Evolutionary conservation across 257 asterid species (phyloP).

Genomic region (Primulina tabacum): DNA sequence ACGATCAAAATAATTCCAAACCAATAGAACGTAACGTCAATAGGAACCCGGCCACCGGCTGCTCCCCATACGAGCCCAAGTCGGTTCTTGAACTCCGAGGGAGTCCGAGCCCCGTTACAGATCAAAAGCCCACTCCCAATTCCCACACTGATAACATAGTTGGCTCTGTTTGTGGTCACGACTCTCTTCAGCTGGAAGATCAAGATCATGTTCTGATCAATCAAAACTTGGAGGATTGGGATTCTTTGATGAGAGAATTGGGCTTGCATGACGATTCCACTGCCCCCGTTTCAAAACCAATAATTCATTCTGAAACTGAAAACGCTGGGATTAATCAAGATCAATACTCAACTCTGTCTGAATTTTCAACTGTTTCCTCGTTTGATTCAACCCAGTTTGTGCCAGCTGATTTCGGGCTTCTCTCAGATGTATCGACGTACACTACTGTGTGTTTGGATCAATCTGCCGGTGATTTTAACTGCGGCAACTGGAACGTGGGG

Average conservation of each 20-base stretch:
- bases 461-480: constrained; percentile 13
- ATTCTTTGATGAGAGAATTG: constrained; percentile 79
- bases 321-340: constrained; percentile 19
- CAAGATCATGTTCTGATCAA: constrained; percentile 49
- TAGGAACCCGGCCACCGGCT: constrained; percentile 6
- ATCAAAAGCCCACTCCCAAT: constrained; percentile 31
- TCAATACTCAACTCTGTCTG: constrained; percentile 40
- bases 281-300: not conserved
- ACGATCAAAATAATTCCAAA: constrained; percentile 37
- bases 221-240: constrained; percentile 68
- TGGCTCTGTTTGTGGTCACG: constrained; percentile 16
- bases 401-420: constrained; percentile 39
- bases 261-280: constrained; percentile 60
- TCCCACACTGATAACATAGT: not conserved
- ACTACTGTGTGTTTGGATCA: constrained; percentile 15
- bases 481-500: constrained; percentile 44
- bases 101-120: constrained; percentile 58
- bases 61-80: constrained; percentile 61
- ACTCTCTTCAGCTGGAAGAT: constrained; percentile 64
- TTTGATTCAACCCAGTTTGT: constrained; percentile 47
- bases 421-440: constrained; percentile 43
- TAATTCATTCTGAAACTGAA: not conserved
- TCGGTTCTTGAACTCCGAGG: constrained; percentile 77
- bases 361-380: constrained; percentile 40
- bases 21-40: constrained; percentile 9